Evolutionary conservation across 2,329 filamentous ascomycete genomes (phyloP).

Genomic region (Pseudocercospora pini-densiflorae): DNA sequence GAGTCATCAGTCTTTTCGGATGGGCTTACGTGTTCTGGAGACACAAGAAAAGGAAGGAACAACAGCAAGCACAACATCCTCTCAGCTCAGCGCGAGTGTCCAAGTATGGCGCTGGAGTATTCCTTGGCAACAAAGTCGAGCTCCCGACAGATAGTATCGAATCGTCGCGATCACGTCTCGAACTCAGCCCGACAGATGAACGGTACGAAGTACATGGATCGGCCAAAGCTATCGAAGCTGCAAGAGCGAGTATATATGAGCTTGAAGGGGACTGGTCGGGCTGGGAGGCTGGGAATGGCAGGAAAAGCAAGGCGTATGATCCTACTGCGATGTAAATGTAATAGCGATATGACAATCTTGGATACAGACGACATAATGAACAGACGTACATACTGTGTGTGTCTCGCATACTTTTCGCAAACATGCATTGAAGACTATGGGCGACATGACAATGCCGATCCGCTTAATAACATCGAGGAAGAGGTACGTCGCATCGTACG

Average conservation of each 20-base stretch:
- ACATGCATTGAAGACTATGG: no score
- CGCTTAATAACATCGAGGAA: no score
- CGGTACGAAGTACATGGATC: constrained; percentile 12
- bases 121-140: constrained; percentile 20
- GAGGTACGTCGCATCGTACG: no score
- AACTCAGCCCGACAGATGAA: constrained; percentile 15
- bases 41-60: constrained; percentile 13
- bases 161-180: constrained; percentile 6
- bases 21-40: constrained; percentile 19
- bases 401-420: neutral
- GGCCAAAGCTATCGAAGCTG: constrained; percentile 18
- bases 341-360: neutral
- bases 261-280: constrained; percentile 21
- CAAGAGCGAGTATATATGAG: constrained; percentile 23
- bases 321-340: constrained; percentile 15
- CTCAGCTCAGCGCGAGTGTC: neutral
- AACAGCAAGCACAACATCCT: neutral
- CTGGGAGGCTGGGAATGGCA: constrained; percentile 21
- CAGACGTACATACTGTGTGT: neutral
- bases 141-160: neutral
- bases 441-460: no score
- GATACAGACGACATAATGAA: constrained; percentile 8
- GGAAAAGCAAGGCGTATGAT: constrained; percentile 23
- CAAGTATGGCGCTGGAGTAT: neutral
- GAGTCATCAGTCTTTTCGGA: constrained; percentile 11